Base-by-base conservation (phyloP, 2,329 filamentous ascomycete species). In the Plectosphaerella sp. region DNA sequence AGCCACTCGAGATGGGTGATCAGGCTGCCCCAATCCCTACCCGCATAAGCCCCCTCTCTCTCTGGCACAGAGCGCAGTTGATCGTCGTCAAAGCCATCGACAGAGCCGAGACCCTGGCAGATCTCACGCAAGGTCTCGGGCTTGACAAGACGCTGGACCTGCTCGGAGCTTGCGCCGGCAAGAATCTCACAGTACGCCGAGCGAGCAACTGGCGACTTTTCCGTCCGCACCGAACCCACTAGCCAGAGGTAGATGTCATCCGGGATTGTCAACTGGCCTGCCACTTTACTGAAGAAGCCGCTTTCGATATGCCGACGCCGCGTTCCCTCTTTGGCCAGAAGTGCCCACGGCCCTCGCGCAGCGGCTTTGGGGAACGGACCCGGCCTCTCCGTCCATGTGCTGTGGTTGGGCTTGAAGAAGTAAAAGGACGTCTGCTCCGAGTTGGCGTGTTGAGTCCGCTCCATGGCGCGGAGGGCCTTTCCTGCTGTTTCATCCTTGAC, bases 241-340 rank as follows among this genome's bases (percentile, higher is more conserved):
- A 90, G 71, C 88, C 88, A 92, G 15, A 77, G 60, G 48, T 89
- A 76, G 1, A 91, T 62, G 51, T 86, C 78, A 54, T 89, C 81
- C 0, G 87, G 82, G 12, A 91, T 63, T n/a, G 36, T 18, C 16
- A 49, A 11, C 8, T 39, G 47, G 11, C n/a, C 35, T 4, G 70
- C 48, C 14, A 86, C 70, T 45, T 80, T 76, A 51, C 80, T 76
- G 1, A 84, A 75, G 52, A 87, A 69, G 2, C 87, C 87, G 18
- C 82, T 84, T 22, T 82, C 67, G 50, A 91, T 79, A 37, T 80
- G 73, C 57, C 84, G 79, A 51, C 81, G 72, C 48, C 86, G 77
- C 39, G 73, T 71, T 7, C 69, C 68, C 1, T 77, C 69, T 33
- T 82, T 74, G 52, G 65, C 64, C 5, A 84, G 64, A n/a, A 78